Conservation (phyloP, 108 stramenopile species). For the Skeletonema tropicum region DNA sequence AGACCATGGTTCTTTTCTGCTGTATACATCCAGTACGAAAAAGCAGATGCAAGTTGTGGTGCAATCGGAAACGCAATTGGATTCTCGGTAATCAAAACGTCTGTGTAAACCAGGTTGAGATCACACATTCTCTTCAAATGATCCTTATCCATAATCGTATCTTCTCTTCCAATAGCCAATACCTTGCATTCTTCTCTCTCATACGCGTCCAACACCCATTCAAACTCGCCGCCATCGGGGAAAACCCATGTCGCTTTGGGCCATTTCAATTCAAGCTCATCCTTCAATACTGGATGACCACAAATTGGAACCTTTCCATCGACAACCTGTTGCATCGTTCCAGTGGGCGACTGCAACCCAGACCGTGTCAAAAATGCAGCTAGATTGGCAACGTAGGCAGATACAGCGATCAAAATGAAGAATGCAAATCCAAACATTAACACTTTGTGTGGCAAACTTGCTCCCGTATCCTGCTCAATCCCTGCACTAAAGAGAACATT, state of each 20-base stretch:
- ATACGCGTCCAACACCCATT: slow-evolving; percentile 12
- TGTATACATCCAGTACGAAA: slow-evolving; percentile 25
- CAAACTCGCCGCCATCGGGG: neutral
- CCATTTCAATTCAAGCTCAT: slow-evolving; percentile 17
- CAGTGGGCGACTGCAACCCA: neutral
- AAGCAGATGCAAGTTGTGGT: slow-evolving; percentile 14
- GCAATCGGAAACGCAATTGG: slow-evolving; percentile 32
- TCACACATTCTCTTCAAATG: slow-evolving; percentile 13
- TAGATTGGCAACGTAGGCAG: slow-evolving; percentile 27
- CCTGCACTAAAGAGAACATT: slow-evolving; percentile 28
- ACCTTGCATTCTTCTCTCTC: slow-evolving; percentile 18
- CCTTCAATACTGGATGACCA: slow-evolving; percentile 22
- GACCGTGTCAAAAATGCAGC: slow-evolving; percentile 21
- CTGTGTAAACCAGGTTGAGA: slow-evolving; percentile 16
- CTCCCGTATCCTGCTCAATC: slow-evolving; percentile 23
- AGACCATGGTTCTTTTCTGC: no score
- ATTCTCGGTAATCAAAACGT: slow-evolving; percentile 19
- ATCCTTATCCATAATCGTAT: slow-evolving; percentile 1
- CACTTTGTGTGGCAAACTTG: slow-evolving; percentile 13
- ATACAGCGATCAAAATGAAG: slow-evolving; percentile 28
- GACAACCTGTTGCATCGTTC: slow-evolving; percentile 9
- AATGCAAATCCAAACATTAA: slow-evolving; percentile 34
- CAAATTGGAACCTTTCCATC: slow-evolving; percentile 12
- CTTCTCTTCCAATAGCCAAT: slow-evolving; percentile 21
- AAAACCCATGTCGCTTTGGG: slow-evolving; percentile 23